Conservation (phyloP, 2,329 filamentous ascomycete species). For the Fusarium sublunatum region DNA sequence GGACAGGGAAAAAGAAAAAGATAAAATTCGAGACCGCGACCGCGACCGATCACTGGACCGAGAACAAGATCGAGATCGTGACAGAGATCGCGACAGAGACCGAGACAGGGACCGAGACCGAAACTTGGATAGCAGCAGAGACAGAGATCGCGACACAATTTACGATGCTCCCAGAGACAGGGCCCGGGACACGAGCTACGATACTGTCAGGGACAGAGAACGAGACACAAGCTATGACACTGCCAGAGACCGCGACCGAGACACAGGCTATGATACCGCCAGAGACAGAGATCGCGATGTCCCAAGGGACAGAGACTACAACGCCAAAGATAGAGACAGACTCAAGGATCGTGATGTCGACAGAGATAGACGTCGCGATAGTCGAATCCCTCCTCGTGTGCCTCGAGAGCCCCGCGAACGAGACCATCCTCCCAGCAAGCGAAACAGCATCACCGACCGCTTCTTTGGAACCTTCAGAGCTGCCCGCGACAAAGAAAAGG, state of each 20-base stretch:
- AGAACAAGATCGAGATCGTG: conserved; percentile 24
- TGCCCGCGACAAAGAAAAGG: conserved; percentile 48
- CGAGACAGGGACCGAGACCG: conserved; percentile 8
- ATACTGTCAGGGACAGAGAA: conserved; percentile 17
- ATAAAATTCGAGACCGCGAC: conserved; percentile 12
- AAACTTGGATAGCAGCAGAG: conserved; percentile 7
- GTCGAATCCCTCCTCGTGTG: conserved; percentile 25
- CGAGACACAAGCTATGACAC: not conserved
- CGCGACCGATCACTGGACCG: conserved; percentile 8
- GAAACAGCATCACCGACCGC: conserved; percentile 56
- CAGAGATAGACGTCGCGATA: conserved; percentile 44
- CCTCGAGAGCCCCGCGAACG: conserved; percentile 33
- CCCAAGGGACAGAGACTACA: not conserved
- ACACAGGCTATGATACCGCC: not conserved
- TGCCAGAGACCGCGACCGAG: conserved; percentile 25
- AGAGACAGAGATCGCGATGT: conserved; percentile 18
- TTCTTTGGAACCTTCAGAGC: conserved; percentile 52
- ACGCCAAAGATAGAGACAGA: conserved; percentile 18
- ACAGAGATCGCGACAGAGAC: conserved; percentile 14
- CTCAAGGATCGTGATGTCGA: conserved; percentile 34
- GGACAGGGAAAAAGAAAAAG: not conserved
- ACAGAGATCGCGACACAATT: conserved; percentile 35
- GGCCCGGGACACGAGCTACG: conserved; percentile 4
- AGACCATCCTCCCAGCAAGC: conserved; percentile 49
- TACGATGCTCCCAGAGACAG: conserved; percentile 11